Evolutionary conservation across 306 rosid genomes (phyloP).

Genomic region (Elaeagnus macrophylla): DNA sequence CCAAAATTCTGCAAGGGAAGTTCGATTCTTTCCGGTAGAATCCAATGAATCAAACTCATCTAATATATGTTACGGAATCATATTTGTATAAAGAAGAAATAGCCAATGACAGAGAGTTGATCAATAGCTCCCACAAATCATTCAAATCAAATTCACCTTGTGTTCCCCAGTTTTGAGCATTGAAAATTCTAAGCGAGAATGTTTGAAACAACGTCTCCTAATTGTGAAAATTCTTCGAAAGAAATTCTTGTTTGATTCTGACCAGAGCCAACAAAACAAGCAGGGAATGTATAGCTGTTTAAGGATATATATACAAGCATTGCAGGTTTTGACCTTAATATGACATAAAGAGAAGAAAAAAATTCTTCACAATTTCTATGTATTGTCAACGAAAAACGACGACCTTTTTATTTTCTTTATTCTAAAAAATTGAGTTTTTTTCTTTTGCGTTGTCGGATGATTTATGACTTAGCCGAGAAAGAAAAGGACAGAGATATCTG

Average conservation of each 20-base stretch:
- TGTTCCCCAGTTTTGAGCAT: background rate
- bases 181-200: conserved; percentile 13
- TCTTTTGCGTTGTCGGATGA: too few species aligned
- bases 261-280: conserved; percentile 46
- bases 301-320: conserved; percentile 2
- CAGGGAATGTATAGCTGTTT: conserved; percentile 13
- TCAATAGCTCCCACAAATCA: conserved; percentile 16
- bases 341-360: conserved; percentile 9
- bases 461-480: too few species aligned
- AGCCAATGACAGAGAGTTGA: conserved; percentile 3
- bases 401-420: too few species aligned
- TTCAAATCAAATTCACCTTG: conserved; percentile 13
- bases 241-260: conserved; percentile 13
- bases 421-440: too few species aligned
- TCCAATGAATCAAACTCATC: conserved; percentile 22
- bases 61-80: background rate
- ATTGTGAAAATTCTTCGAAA: conserved; percentile 13
- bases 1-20: conserved; percentile 22
- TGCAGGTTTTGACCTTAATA: conserved; percentile 24
- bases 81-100: conserved; percentile 10
- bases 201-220: conserved; percentile 12
- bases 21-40: conserved; percentile 12
- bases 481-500: too few species aligned
- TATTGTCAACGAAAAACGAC: too few species aligned
- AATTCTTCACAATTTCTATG: conserved; percentile 5